phyloP scores from a whole-genome alignment of 2,329 filamentous ascomycete genomes.

The Daldinia sp. region DNA sequence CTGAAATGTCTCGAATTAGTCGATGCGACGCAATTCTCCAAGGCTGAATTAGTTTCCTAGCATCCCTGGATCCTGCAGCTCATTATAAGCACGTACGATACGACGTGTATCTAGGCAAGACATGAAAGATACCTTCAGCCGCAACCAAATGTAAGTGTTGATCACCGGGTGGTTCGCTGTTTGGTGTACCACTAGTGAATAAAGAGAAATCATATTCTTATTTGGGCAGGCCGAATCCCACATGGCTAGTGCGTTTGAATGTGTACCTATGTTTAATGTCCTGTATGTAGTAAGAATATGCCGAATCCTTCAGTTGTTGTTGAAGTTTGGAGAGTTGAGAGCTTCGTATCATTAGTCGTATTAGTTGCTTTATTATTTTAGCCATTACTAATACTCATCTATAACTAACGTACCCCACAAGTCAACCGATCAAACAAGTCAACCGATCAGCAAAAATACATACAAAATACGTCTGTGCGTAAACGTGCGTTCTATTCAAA shows the following conservation, averaged over 20 bases:
- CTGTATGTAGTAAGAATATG: constrained; percentile 1
- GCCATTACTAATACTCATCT: constrained; percentile 1
- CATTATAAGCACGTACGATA: constrained; percentile 4
- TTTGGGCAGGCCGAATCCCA: neutral
- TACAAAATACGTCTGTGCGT: no score
- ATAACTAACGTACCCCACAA: no score
- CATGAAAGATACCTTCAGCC: constrained; percentile 21
- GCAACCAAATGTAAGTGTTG: constrained; percentile 5
- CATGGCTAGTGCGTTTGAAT: neutral
- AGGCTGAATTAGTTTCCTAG: neutral
- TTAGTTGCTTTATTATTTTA: neutral
- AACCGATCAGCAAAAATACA: no score
- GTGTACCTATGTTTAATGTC: no score
- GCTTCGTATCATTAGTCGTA: neutral
- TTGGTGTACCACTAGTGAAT: neutral
- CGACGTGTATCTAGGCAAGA: neutral
- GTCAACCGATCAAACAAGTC: no score
- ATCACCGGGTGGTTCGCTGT: neutral
- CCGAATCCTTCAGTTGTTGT: neutral
- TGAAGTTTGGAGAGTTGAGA: neutral
- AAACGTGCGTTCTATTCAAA: no score
- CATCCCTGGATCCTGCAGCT: constrained; percentile 16
- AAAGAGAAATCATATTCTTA: constrained; percentile 1
- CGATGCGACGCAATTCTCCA: constrained; percentile 5
- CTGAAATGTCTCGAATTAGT: constrained; percentile 10